Conservation (phyloP, 495 filamentous ascomycete genomes). For the Hypoxylon lienhwacheense region DNA sequence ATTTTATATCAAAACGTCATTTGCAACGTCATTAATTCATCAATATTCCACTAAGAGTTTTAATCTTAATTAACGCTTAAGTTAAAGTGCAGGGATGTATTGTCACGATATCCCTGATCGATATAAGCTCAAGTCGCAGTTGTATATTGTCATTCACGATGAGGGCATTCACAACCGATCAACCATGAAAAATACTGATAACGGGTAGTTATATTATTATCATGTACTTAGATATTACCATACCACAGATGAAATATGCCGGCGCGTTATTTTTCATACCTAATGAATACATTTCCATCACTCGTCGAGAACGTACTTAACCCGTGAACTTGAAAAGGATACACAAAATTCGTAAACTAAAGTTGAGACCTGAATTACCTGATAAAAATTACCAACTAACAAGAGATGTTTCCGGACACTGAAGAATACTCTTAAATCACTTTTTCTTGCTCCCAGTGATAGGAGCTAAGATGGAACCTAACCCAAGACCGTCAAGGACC, state of each 20-base stretch:
- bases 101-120: neutral
- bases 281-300: too few relatives aligned
- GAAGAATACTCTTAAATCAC: conserved; percentile 14
- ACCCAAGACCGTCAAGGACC: conserved; percentile 71
- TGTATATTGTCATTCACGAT: neutral
- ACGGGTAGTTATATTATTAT: too few relatives aligned
- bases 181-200: too few relatives aligned
- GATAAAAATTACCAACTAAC: too few relatives aligned
- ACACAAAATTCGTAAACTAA: too few relatives aligned
- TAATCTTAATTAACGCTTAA: neutral
- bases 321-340: too few relatives aligned
- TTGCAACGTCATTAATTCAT: conserved; percentile 31
- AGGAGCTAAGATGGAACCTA: conserved; percentile 61
- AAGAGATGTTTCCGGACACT: neutral
- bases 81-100: neutral
- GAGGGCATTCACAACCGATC: conserved; percentile 12
- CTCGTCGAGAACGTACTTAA: too few relatives aligned
- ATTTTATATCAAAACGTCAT: conserved; percentile 22
- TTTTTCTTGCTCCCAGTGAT: conserved; percentile 54
- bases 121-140: neutral
- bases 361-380: too few relatives aligned
- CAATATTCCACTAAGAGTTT: neutral
- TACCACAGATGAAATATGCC: too few relatives aligned
- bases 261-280: too few relatives aligned
- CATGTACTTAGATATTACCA: too few relatives aligned